These are phyloP conservation scores for Asclepias syriaca DNA, from an alignment of 257 asterid genomes.

Conservation along the genomic window DNA sequence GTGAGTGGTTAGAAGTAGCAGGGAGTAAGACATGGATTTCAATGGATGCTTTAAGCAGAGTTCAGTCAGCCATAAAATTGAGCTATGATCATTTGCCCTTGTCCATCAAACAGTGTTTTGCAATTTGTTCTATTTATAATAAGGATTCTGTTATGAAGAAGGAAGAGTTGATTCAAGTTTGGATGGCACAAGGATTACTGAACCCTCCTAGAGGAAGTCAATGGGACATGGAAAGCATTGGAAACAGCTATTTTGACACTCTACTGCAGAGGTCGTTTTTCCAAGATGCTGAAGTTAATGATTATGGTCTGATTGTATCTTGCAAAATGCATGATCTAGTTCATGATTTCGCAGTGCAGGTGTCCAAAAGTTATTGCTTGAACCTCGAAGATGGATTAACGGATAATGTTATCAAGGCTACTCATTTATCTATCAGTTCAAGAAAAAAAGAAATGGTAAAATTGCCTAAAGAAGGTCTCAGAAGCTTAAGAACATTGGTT, in stretches of 20 bases:
- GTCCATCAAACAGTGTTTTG: background rate
- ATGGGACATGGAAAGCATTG: background rate
- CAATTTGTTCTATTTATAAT: background rate
- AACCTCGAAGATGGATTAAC: background rate
- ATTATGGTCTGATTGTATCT: background rate
- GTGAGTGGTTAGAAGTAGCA: background rate
- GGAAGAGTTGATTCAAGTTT: background rate
- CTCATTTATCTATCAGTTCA: background rate
- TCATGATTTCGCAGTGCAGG: background rate
- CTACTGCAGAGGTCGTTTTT: background rate
- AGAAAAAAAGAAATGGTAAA: background rate
- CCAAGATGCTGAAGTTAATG: background rate
- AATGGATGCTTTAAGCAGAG: background rate
- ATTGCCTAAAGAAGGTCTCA: background rate
- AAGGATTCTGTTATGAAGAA: background rate
- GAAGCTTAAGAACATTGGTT: background rate
- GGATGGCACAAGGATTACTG: constrained; percentile 2
- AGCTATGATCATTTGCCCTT: constrained; percentile 2
- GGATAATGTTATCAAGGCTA: background rate
- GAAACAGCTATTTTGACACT: background rate
- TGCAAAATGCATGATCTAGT: constrained; percentile 6
- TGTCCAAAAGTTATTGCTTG: background rate
- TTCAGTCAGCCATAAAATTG: background rate
- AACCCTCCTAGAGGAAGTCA: background rate
- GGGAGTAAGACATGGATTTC: background rate